Percentiles rank a stretch among this genome's conserved stretches.
phyloP scores from a whole-genome alignment of 176 grass and related monocot species.

The Canna indica region DNA sequence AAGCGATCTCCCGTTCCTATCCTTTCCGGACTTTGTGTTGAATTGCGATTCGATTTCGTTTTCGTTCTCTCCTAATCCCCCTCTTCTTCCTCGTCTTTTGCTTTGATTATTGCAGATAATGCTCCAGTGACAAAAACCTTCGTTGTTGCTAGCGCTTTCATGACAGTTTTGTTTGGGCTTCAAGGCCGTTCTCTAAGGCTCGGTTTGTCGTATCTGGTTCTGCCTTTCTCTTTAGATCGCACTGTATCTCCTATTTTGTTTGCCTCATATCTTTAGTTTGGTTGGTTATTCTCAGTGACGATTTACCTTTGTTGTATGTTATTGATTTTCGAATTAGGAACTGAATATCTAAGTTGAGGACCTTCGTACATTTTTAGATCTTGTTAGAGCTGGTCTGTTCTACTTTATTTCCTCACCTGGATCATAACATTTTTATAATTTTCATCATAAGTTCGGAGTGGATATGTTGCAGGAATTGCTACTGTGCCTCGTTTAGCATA shows the following conservation, averaged over 20 bases:
- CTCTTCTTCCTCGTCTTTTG: neutral
- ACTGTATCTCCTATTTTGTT: neutral
- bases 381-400: neutral
- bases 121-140: conserved; percentile 70
- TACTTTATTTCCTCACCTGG: neutral
- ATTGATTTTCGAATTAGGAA: neutral
- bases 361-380: neutral
- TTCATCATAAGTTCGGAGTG: neutral
- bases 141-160: conserved; percentile 51
- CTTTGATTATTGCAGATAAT: conserved; percentile 48
- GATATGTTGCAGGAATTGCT: neutral
- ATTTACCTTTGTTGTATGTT: neutral
- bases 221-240: neutral
- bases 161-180: conserved; percentile 60
- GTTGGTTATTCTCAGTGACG: neutral
- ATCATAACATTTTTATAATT: neutral
- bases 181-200: conserved; percentile 44
- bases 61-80: neutral
- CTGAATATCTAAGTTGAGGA: neutral
- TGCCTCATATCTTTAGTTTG: neutral
- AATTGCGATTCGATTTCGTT: neutral
- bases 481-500: neutral
- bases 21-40: neutral
- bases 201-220: conserved; percentile 67
- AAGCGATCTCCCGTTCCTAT: conserved; percentile 14